Conservation (phyloP, 2,329 filamentous ascomycete genomes). For the Diaporthe australafricana region DNA sequence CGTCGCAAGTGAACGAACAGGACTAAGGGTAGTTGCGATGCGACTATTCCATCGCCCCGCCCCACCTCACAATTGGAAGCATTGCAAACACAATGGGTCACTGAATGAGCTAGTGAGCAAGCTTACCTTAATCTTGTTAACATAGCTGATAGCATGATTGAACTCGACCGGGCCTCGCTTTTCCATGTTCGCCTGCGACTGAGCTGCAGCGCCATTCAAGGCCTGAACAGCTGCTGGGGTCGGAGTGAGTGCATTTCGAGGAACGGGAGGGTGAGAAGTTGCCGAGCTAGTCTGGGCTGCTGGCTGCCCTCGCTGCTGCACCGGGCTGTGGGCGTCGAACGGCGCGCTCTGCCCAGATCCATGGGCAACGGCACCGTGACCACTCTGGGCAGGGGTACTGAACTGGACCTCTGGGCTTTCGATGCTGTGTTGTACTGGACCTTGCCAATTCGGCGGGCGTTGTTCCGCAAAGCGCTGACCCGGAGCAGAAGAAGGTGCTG, state of each 20-base stretch:
- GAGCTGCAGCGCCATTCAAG: slow-evolving; percentile 70
- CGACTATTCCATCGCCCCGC: neutral
- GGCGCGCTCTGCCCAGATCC: slow-evolving; percentile 44
- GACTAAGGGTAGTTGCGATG: neutral
- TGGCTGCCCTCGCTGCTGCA: slow-evolving; percentile 46
- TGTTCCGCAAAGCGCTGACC: slow-evolving; percentile 59
- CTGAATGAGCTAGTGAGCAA: neutral
- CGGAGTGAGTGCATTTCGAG: slow-evolving; percentile 69
- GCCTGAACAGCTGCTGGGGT: slow-evolving; percentile 68
- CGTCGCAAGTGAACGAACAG: slow-evolving; percentile 11
- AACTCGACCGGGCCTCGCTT: slow-evolving; percentile 97
- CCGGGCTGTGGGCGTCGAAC: slow-evolving; percentile 46
- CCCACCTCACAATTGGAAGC: neutral
- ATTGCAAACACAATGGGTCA: slow-evolving; percentile 1
- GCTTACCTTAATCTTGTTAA: slow-evolving; percentile 98
- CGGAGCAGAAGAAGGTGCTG: slow-evolving; percentile 50
- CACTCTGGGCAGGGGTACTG: slow-evolving; percentile 66
- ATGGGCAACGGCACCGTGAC: slow-evolving; percentile 60
- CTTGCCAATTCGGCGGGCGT: slow-evolving; percentile 65
- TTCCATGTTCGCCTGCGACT: slow-evolving; percentile 72
- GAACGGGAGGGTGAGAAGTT: slow-evolving; percentile 56
- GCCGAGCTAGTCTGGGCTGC: slow-evolving; percentile 49
- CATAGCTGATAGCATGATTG: slow-evolving; percentile 98
- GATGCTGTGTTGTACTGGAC: slow-evolving; percentile 66
- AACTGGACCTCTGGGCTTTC: slow-evolving; percentile 74